Evolutionary conservation across 495 filamentous ascomycete genomes (phyloP), one percentile per base, ranked within the genome.

Genomic region (Neurospora sublineolata): DNA sequence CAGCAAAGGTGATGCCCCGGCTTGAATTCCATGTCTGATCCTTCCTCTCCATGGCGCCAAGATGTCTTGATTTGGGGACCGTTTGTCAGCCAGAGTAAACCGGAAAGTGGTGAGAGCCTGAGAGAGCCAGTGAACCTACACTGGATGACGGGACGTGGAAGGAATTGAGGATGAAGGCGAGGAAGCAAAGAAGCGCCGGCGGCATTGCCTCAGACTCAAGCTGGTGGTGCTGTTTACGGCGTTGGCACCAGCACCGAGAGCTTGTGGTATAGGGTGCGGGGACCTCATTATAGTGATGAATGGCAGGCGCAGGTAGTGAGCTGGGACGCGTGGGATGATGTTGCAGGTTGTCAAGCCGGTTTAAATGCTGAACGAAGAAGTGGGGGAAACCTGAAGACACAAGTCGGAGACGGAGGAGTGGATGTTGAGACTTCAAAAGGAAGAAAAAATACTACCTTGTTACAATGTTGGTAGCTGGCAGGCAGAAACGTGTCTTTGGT

Each of bases 1-100:
- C 64, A 14, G 74, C 69, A 71, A 84, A 84, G 0, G 80, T 79
- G 67, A 85, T 80, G 10, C 83, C 83, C 11, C 78, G 79, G 42
- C 76, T 74, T 14, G 78, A 75, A 70, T 82, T 77, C 83, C 83
- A 85, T 70, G 80, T 33, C 36, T 79, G 75, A 70, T 76, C 40
- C 68, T 64, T 64, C 52, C 30, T 64, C 52, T 64, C 52, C 52
- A 64, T 64, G 52, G 52, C 52, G 27, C 52, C 27, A 27, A 64
- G 7, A 33, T 64, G 14, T 64, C 52, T 64, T 64, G 52, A 64
- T 33, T 33, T 33, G 11, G 6, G 46, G 4, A 27, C 6, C 20
- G 10, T 1, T 7, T 27, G 52, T 64, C 52, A 64, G 52, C 52
- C 52, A 64, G 16, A 64, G 6, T 16, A 18, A 33, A 33, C 52